Base-by-base conservation (phyloP, 805 yeast genomes). In the Ogataea corticis region DNA sequence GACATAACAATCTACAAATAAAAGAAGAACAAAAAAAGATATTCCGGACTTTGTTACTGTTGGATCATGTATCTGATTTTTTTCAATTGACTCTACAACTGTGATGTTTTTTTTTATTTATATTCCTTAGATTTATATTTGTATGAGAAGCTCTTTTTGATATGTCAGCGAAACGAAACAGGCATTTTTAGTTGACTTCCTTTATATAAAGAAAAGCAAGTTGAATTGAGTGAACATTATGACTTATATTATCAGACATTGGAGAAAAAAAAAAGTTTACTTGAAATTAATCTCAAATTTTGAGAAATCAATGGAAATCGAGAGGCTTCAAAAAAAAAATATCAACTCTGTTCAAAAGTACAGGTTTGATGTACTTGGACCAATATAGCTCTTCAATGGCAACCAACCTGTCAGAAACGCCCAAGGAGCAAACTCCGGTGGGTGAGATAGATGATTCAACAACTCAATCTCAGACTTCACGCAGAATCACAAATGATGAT, bases 401-500 rank as follows among this genome's bases (percentile, higher is more conserved):
- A 13, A 25, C 38, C 5, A 12, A 38, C 25, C 14, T 19, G 19
- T 18, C 36, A 19, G 40, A 38, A 29, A 11, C 14, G 7, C 23
- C 21, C 6, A 34, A 17, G 15, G 33, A 45, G 7, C 17, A 34
- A 17, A 14, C 23, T 4, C 34, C 9, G 16, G 16, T 37, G 25
- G 27, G 23, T 16, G 14, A 21, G 14, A 6, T 36, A 18, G 2
- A 17, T 18, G 23, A 27, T 3, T 4, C 7, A 14, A 18, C 27
- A 4, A 13, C 28, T 3, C 17, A 19, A 4, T 7, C 34, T 7
- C 15, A 3, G 31, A 33, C 50, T 21, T 42, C 54, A 52, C 61
- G 62, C 35, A 64, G 74, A 42, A 74, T 86, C 7, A 70, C 89
- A 1, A 86, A 81, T 56, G 97, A 94, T 63, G 99, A 94, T 52